Percentiles rank a stretch among this genome's conserved stretches.
Evolutionary conservation across 352 stramenopile genomes (phyloP).

Genomic region (Pythium vanterpoolii): DNA sequence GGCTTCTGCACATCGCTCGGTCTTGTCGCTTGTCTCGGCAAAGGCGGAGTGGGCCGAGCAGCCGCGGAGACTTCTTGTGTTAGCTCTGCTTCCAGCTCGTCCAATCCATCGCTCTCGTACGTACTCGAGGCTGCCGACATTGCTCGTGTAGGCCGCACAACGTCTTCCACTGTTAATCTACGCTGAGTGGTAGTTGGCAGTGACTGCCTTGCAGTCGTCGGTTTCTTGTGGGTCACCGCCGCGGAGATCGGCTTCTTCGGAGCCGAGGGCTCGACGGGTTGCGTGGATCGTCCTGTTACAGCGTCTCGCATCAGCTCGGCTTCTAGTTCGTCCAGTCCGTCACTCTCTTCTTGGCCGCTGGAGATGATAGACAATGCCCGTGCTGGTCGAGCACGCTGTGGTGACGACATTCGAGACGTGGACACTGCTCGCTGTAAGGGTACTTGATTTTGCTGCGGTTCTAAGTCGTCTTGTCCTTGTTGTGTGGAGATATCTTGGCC

Average conservation of each 20-base stretch:
- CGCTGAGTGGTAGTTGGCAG: background rate
- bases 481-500: background rate
- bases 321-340: constrained; percentile 43
- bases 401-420: background rate
- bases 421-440: background rate
- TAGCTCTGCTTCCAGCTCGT: constrained; percentile 47
- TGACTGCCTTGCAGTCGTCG: background rate
- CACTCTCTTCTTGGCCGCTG: constrained; percentile 15
- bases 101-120: constrained; percentile 31
- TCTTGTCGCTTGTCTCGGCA: background rate
- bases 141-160: background rate
- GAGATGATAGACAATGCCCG: constrained; percentile 24
- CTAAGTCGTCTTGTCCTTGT: background rate
- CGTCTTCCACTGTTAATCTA: background rate
- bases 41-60: background rate
- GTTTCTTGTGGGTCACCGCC: background rate
- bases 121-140: background rate
- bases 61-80: background rate
- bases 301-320: constrained; percentile 28
- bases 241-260: background rate
- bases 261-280: background rate
- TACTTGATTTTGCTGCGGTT: background rate
- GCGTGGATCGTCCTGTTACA: background rate
- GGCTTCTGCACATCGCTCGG: background rate
- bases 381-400: background rate